Evolutionary conservation across 306 rosid species (phyloP), one percentile per base, ranked within the genome.

Genomic region (Rosa persica): DNA sequence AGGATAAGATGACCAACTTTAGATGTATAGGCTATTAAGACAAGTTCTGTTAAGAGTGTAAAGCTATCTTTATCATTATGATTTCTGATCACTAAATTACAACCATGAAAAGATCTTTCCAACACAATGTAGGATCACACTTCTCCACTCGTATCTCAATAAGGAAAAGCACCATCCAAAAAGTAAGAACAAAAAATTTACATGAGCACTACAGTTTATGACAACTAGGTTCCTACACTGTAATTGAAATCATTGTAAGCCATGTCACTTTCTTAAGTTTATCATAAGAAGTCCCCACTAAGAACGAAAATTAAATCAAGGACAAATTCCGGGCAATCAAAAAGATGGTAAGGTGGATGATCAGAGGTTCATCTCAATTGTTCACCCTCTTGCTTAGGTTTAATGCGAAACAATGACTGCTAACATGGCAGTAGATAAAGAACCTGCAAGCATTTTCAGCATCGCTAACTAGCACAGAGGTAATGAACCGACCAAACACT

Each of bases 1-100:
- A 72, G 8, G 47, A 77, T 82, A 79, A 61, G 60, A 55, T 8
- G 66, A 73, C 60, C 71, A 73, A 57, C 42, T 67, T 71, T 48
- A 38, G 44, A 46, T 23, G 11, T 39, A 51, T 10, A 72, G 43
- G 15, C 38, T 13, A n/a, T 60, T 17, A 43, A 19, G 61, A 47
- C 57, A 67, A 44, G 40, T 80, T 66, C 47, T 1, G 10, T 52
- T 51, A 43, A 25, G 40, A 51, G 52, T 73, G 57, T 52, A 17
- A 27, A 61, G 15, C 77, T 74, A 20, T 4, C 34, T 34, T 48
- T 38, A 38, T 62, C 65, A 75, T 43, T 4, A 16, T 40, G 43
- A 52, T 9, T 8, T 42, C 6, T 43, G 17, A 60, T 43, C 4
- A 57, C 43, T 40, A 15, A 22, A 42, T 23, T 57, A 20, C 43